Base-by-base conservation (phyloP, 371 early-diverging fungal genomes). In the Mucor velutinosus region DNA sequence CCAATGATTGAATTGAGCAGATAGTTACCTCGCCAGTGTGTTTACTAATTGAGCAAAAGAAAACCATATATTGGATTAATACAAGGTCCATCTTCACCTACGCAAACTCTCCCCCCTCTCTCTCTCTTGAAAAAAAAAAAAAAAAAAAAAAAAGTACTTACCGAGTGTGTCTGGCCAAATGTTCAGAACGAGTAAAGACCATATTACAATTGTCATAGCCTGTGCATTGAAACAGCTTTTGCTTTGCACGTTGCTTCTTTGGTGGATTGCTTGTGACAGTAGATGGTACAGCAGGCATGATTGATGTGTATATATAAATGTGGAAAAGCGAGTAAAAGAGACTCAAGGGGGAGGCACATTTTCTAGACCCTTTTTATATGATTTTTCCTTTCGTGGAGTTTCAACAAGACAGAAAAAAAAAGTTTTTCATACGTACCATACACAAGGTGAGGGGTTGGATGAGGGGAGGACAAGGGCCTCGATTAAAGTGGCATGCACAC, bases 101-200 rank as follows among this genome's bases (percentile, higher is more conserved):
- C 45, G n/a, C 45, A 45, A 17, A 19, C 45, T n/a, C n/a, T 43
- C n/a, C 5, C 19, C 19, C n/a, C 19, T 19, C 39, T 39, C 15
- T 39, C 15, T 39, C 14, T 39, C 14, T 17, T 33, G 6, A 14
- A 14, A 37, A 33, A 3, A 37, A 37, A 0, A 14, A 37, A 33
- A 3, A 37, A 37, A 0, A n/a, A n/a, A 14, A 37, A 33, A 3
- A 37, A 37, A 0, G 37, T 35, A 35, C 69, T n/a, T 76, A 82
- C 80, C 83, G 79, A 59, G 73, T 80, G 60, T 87, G 87, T 32
- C 87, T 81, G 17, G 86, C 86, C 29, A 87, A 74, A 76, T 87
- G 87, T 45, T 87, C 87, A 47, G 86, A 86, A 53, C 87, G 82
- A 30, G 87, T 86, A 65, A 87, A 87, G 2, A 86, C 80, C 87